phyloP scores from a whole-genome alignment of 352 stramenopile species.

The Phytophthora tubulina region DNA sequence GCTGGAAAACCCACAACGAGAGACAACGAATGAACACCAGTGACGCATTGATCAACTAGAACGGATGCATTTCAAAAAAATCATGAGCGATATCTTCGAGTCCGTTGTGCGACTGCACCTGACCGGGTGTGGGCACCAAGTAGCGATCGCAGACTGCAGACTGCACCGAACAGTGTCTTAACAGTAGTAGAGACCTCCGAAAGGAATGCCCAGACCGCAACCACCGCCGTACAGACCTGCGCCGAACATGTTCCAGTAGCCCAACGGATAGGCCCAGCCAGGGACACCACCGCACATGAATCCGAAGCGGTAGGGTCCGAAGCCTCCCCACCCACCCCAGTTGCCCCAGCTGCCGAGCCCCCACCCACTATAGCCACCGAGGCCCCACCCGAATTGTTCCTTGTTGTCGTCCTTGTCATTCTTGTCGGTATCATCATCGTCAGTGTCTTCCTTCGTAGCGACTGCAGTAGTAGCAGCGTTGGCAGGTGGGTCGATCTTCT shows the following conservation, averaged over 20 bases:
- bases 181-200: conserved; percentile 41
- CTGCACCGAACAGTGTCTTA: conserved; percentile 9
- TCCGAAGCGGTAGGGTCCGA: conserved; percentile 91
- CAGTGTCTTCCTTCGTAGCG: too few species aligned
- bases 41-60: too few species aligned
- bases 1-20: conserved; percentile 21
- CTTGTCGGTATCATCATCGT: neutral
- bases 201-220: conserved; percentile 35
- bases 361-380: conserved; percentile 6
- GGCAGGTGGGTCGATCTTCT: too few species aligned
- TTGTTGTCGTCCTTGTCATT: conserved; percentile 12
- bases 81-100: too few species aligned
- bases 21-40: too few species aligned
- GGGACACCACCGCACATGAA: conserved; percentile 33
- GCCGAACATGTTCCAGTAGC: conserved; percentile 49
- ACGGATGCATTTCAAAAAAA: too few species aligned
- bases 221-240: conserved; percentile 33
- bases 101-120: too few species aligned
- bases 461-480: too few species aligned
- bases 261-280: conserved; percentile 51
- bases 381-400: neutral
- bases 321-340: conserved; percentile 28
- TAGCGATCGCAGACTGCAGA: neutral
- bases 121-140: too few species aligned
- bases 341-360: conserved; percentile 24